Conservation (phyloP, 139 green algal genomes). For the Klebsormidium nitens region DNA sequence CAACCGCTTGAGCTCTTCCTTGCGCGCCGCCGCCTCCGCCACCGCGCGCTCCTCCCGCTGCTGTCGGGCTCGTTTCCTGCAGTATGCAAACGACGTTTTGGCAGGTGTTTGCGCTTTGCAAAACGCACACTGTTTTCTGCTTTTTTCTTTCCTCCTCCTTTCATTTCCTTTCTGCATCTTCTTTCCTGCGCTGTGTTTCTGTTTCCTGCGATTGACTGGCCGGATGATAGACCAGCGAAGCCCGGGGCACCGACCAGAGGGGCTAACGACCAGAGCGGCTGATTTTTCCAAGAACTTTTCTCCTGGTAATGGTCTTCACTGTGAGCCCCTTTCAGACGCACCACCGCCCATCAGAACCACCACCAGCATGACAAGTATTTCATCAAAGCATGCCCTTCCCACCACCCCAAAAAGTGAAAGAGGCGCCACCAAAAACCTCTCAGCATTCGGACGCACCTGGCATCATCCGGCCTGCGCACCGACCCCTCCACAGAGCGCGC, state of each 20-base stretch:
- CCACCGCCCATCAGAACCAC: too few species aligned
- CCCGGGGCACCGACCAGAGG: background rate
- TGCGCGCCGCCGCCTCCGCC: conserved; percentile 41
- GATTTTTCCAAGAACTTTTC: too few species aligned
- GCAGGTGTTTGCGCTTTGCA: background rate
- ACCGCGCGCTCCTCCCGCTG: conserved; percentile 39
- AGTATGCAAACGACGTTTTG: too few species aligned
- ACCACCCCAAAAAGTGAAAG: too few species aligned
- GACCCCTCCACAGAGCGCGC: conserved; percentile 51
- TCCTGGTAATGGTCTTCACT: too few species aligned
- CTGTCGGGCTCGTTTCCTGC: conserved; percentile 24
- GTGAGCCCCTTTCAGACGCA: too few species aligned
- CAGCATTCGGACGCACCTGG: background rate
- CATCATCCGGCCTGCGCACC: conserved; percentile 19
- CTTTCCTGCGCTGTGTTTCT: background rate
- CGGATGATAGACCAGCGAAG: background rate
- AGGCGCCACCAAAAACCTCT: background rate
- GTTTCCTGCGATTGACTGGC: background rate
- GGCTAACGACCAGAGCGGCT: too few species aligned
- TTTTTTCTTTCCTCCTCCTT: background rate
- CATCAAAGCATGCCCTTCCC: too few species aligned
- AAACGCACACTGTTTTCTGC: background rate
- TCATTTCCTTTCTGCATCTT: background rate
- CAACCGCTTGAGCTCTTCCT: conserved; percentile 69
- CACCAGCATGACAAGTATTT: too few species aligned